Base-by-base conservation (phyloP, 768 basidiomycete species). In the Termitomyces sp. region DNA sequence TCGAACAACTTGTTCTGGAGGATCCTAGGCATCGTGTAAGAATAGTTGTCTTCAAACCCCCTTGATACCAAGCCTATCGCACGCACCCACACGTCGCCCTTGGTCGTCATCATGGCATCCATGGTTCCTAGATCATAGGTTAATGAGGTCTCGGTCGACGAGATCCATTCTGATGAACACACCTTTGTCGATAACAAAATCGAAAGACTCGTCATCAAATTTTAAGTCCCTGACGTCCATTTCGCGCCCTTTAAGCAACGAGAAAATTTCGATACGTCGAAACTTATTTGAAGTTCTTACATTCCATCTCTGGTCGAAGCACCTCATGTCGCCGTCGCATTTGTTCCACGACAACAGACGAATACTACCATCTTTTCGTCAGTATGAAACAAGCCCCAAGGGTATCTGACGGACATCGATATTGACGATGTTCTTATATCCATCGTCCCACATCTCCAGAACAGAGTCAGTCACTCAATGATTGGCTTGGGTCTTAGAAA, bases 71-170 rank as follows among this genome's bases (percentile, higher is more conserved):
- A 11, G 51, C 16, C 24, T 4, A 40, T 38, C 14, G 10, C 51
- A 61, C 79, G 52, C 62, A 88, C 90, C 91, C 92, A 93, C 56
- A 91, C 85, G 63, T 91, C 87, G 18, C 87, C 86, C 66, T 90
- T 89, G 0, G 82, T 76, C 0, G 92, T 85, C 85, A 93, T 85
- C 87, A 94, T 88, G 3, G 90, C 89, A 67, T 94, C 92, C 90
- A 94, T 92, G 1, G 91, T 92, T 16, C 89, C 76, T 77, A 32
- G 14, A 30, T 20, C 8, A 5, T 8, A 36, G 22, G 33, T 51
- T 18, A 10, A 36, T 40, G n/a, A 38, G 18, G 20, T 11, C 10
- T 3, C 22, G 26, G 33, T 43, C 35, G n/a, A 28, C 3, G 43
- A 30, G 28, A n/a, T 40, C 22, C 40, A 24, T 13, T 41, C 0